Conservation (phyloP, 1,284 basidiomycete species). For the Rhodotorula mucilaginosa region DNA sequence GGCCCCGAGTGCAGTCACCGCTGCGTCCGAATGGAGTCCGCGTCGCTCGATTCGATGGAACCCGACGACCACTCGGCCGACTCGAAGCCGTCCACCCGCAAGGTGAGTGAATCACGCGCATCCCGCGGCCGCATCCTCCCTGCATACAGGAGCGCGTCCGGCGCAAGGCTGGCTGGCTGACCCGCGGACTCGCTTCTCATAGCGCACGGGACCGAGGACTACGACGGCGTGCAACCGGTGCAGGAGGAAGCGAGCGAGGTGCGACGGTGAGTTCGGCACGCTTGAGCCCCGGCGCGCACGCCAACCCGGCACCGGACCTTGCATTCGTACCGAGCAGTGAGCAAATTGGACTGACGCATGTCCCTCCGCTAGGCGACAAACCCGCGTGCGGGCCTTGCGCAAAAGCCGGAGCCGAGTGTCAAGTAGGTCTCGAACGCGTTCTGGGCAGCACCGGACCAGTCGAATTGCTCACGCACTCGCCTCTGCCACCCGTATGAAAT, state of each 20-base stretch:
- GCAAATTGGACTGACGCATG: background rate
- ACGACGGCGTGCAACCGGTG: slow-evolving; percentile 30
- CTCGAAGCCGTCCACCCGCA: no score
- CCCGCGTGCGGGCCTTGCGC: slow-evolving; percentile 16
- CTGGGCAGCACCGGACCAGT: no score
- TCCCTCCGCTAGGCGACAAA: slow-evolving; percentile 5
- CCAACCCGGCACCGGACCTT: background rate
- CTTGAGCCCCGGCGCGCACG: no score
- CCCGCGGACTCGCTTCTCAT: background rate
- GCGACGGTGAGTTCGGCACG: slow-evolving; percentile 15
- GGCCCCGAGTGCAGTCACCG: no score
- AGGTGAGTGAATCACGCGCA: no score
- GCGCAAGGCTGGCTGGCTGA: background rate
- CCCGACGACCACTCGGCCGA: no score
- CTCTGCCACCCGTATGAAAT: background rate
- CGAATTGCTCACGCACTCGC: background rate
- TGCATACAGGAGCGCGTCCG: no score
- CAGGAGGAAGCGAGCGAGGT: slow-evolving; percentile 22
- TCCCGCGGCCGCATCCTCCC: no score
- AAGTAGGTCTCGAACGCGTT: slow-evolving; percentile 9
- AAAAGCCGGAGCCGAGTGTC: slow-evolving; percentile 8
- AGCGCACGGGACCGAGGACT: slow-evolving; percentile 7
- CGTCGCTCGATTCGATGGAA: no score
- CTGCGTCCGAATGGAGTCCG: no score
- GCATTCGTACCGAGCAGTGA: background rate